Evolutionary conservation across 139 green algal genomes (phyloP).

Genomic region (Coccomyxa sp.): DNA sequence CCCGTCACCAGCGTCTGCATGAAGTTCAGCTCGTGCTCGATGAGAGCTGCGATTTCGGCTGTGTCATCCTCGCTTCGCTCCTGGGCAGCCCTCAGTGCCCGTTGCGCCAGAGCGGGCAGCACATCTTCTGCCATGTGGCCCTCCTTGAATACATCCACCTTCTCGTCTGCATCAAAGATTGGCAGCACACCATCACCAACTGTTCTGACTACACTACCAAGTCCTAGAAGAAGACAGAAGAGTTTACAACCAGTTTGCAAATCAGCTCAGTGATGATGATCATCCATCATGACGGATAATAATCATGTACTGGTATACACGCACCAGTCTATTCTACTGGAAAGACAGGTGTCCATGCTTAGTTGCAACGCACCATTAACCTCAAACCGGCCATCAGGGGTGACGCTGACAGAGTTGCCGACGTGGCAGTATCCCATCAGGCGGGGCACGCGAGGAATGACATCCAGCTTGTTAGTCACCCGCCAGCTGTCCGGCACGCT

Average conservation of each 20-base stretch:
- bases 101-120: slow-evolving; percentile 30
- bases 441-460: slow-evolving; percentile 58
- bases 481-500: slow-evolving; percentile 61
- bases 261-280: too few relatives aligned
- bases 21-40: slow-evolving; percentile 43
- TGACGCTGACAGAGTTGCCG: slow-evolving; percentile 32
- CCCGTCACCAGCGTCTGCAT: slow-evolving; percentile 43
- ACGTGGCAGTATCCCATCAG: slow-evolving; percentile 76
- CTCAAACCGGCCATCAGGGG: slow-evolving; percentile 6
- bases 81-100: slow-evolving; percentile 11
- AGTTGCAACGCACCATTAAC: not conserved
- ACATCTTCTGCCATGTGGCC: slow-evolving; percentile 20
- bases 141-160: slow-evolving; percentile 14
- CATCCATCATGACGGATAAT: too few relatives aligned
- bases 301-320: too few relatives aligned
- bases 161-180: not conserved
- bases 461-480: slow-evolving; percentile 65
- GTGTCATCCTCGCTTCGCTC: slow-evolving; percentile 7
- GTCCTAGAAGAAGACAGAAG: too few relatives aligned
- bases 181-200: not conserved
- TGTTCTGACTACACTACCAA: not conserved
- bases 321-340: too few relatives aligned
- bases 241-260: too few relatives aligned
- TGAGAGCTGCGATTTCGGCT: not conserved
- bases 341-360: too few relatives aligned